Evolutionary conservation across 2,329 filamentous ascomycete species (phyloP), one percentile per base, ranked within the genome.

Genomic region (Alternaria triticimaculans): DNA sequence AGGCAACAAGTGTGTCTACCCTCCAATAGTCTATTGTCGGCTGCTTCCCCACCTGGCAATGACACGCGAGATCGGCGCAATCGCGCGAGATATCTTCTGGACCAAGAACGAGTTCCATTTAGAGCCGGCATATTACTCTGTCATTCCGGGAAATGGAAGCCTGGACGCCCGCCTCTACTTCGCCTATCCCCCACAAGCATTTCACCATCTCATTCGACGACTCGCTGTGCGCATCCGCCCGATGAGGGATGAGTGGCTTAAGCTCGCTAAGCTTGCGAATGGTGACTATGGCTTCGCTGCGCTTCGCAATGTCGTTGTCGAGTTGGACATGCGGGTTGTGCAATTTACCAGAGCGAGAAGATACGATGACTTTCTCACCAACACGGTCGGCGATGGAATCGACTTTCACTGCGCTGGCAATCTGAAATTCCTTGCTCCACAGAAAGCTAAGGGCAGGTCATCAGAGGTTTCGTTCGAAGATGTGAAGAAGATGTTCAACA

Each of bases 161-260:
- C 6, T 6, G 5, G 4, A 46, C 7, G 7, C 0, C 0, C 44
- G 20, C 12, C 2, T 23, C 44, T 46, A 23, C 12, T 46, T 46
- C 20, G 44, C 20, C 20, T 46, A 46, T 25, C 44, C 44, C 14
- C 44, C 44, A 46, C 11, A 8, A 23, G 44, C 21, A 21, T 46
- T 2, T 9, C 20, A 46, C 23, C 20, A 23, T 23, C 20, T 23
- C 20, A 46, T 46, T 23, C 11, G 11, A 1, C 12, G 11, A 14
- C 12, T 46, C 9, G 20, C 2, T 21, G 44, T 46, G 20, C 10
- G 14, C 0, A 23, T 46, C 4, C 7, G 4, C 0, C 20, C 18
- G 20, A 5, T 14, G 3, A 46, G 20, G 2, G 0, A 0, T 23
- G 44, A 46, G 1, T 46, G 20, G 20, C 14, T 2, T 0, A 10